Percentiles rank a stretch among this genome's conserved stretches.
These are phyloP conservation scores for Rhizopus delemar DNA, from an alignment of 371 early-diverging fungal species.

Conservation along the genomic window DNA sequence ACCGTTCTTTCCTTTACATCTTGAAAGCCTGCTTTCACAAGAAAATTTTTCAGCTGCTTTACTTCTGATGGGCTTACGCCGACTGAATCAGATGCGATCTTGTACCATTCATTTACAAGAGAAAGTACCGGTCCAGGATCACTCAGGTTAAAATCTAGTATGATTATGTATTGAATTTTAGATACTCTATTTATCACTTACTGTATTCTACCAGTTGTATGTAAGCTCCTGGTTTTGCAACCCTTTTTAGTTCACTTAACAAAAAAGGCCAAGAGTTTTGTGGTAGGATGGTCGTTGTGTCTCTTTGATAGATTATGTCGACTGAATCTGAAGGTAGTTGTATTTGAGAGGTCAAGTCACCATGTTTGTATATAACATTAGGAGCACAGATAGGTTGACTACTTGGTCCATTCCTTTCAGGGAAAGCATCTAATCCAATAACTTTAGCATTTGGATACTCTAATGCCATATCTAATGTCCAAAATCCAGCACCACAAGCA, in stretches of 20 bases:
- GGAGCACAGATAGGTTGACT: conserved; percentile 9
- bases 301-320: conserved; percentile 61
- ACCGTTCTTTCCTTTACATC: conserved; percentile 22
- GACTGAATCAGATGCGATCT: conserved; percentile 28
- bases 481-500: conserved; percentile 32
- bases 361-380: conserved; percentile 29
- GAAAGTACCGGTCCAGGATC: conserved; percentile 43
- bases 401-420: conserved; percentile 4
- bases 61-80: conserved; percentile 31
- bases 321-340: conserved; percentile 47
- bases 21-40: conserved; percentile 30
- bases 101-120: conserved; percentile 46
- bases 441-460: conserved; percentile 29
- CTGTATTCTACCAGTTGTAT: conserved; percentile 53
- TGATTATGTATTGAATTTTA: background rate
- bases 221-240: conserved; percentile 55
- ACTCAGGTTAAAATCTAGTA: conserved; percentile 29
- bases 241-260: conserved; percentile 43
- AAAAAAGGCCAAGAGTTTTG: conserved; percentile 44
- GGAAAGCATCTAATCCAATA: conserved; percentile 26
- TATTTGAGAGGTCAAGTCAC: conserved; percentile 20
- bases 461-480: conserved; percentile 33
- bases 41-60: conserved; percentile 4
- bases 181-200: conserved; percentile 4
- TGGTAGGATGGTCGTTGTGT: conserved; percentile 44